phyloP scores from a whole-genome alignment of 148 eudicot genomes.

The Agrostemma githago region DNA sequence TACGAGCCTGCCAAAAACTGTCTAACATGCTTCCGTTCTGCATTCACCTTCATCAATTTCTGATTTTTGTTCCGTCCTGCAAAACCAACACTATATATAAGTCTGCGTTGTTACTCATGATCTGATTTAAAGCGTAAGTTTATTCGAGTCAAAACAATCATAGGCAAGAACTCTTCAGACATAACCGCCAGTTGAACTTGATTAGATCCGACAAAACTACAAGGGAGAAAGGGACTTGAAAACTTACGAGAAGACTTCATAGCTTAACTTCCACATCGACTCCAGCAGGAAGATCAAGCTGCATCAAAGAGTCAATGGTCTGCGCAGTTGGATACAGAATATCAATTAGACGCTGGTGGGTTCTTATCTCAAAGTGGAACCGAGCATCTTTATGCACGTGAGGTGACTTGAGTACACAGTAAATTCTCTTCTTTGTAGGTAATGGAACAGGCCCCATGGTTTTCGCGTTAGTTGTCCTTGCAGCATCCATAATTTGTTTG shows the following conservation, averaged over 20 bases:
- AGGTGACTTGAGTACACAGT: slow-evolving; percentile 91
- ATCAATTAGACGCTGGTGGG: slow-evolving; percentile 90
- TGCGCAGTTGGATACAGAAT: slow-evolving; percentile 91
- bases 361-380: slow-evolving; percentile 93
- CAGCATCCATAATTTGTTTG: slow-evolving; percentile 95
- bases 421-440: slow-evolving; percentile 80
- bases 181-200: background rate
- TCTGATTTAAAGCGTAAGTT: background rate
- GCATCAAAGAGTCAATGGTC: slow-evolving; percentile 94
- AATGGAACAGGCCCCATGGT: slow-evolving; percentile 95
- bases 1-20: background rate
- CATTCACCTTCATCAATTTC: slow-evolving; percentile 7
- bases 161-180: background rate
- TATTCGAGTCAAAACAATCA: background rate
- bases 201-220: background rate
- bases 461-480: slow-evolving; percentile 77
- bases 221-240: slow-evolving; percentile 4
- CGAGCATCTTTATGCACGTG: slow-evolving; percentile 96
- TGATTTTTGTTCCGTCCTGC: slow-evolving; percentile 7
- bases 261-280: slow-evolving; percentile 98
- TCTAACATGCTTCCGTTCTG: background rate
- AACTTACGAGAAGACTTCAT: slow-evolving; percentile 34
- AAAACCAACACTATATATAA: background rate
- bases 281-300: slow-evolving; percentile 94
- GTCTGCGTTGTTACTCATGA: background rate